These are phyloP conservation scores for Trichoderma cornu-damae DNA, from an alignment of 2,329 filamentous ascomycete genomes.

Conservation along the genomic window DNA sequence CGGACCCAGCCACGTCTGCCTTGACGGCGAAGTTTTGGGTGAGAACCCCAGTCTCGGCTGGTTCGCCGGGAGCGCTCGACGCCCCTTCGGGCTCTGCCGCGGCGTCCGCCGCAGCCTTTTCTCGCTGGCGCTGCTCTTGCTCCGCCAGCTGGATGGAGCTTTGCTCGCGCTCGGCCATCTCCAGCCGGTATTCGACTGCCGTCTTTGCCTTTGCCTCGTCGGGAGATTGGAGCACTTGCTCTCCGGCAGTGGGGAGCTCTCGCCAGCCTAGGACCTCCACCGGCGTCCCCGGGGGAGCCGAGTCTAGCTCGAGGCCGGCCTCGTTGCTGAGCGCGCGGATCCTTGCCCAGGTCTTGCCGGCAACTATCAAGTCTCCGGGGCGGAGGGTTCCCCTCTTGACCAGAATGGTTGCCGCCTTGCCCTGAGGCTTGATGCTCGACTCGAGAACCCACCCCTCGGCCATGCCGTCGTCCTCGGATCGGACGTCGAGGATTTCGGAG, in stretches of 20 bases:
- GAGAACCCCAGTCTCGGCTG: conserved; percentile 40
- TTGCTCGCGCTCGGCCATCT: conserved; percentile 64
- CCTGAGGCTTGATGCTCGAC: conserved; percentile 77
- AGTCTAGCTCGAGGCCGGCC: conserved; percentile 63
- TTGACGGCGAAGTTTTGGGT: conserved; percentile 80
- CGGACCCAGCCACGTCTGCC: conserved; percentile 88
- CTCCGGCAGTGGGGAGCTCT: conserved; percentile 73
- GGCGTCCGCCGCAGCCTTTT: conserved; percentile 42
- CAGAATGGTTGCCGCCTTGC: conserved; percentile 82
- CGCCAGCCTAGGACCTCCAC: conserved; percentile 95
- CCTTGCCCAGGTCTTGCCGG: conserved; percentile 80
- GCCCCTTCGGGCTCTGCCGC: conserved; percentile 37
- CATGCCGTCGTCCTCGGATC: conserved; percentile 68
- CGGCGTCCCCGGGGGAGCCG: conserved; percentile 81
- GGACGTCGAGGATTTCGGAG: conserved; percentile 84
- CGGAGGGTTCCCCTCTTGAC: conserved; percentile 82
- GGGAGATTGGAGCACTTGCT: conserved; percentile 76
- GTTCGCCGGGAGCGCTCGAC: conserved; percentile 25
- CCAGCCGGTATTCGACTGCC: conserved; percentile 70
- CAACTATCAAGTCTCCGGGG: conserved; percentile 76
- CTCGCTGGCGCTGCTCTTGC: conserved; percentile 57
- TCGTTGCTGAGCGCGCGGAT: conserved; percentile 84
- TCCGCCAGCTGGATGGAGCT: conserved; percentile 78
- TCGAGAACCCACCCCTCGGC: conserved; percentile 94
- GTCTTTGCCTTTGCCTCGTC: conserved; percentile 73